Base-by-base conservation (phyloP, 2,329 filamentous ascomycete genomes). In the Fusarium nisikadoi region DNA sequence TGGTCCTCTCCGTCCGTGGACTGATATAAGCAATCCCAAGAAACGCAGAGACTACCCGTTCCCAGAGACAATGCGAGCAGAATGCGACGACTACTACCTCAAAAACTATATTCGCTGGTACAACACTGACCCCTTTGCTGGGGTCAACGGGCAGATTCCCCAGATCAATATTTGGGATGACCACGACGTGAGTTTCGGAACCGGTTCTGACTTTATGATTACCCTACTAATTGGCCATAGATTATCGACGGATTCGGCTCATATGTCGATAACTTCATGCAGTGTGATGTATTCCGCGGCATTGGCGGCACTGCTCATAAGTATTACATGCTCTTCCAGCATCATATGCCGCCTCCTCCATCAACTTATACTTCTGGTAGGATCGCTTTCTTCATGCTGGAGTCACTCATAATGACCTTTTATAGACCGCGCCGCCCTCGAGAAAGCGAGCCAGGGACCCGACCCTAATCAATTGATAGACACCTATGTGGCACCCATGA, bases 81-180 rank as follows among this genome's bases (percentile, higher is more conserved):
- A 95, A 76, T 91, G 97, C 60, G 96, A 99, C 77, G 88, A 92
- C 33, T 98, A 97, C 79, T 99, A 98, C 79, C 87, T 98, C 12
- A 90, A 97, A 57, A 94, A 97, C 76, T 99, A 99, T 78, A 80
- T 98, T 87, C 82, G 88, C 81, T 88, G 93, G 95, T 98, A 96
- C 79, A 89, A 90, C 47, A 93, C 89, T 65, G 94, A 95, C 36
- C 88, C 97, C 2, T 99, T 98, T 81, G 92, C 93, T 4, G 86
- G 92, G 76, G 94, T 94, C 38, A 97, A 95, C 75, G 92, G 93
- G 4, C 94, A 98, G 80, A 98, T 99, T 69, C 91, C 96, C 2
- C 97, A 97, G 89, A 84, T 99, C 73, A 99, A 98, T 78, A 93
- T 99, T 47, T 99, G 95, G 95, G 96, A 99, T 80, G 96, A 99